Conservation (phyloP, 2,329 filamentous ascomycete species). For the Calonectria hawksworthii region DNA sequence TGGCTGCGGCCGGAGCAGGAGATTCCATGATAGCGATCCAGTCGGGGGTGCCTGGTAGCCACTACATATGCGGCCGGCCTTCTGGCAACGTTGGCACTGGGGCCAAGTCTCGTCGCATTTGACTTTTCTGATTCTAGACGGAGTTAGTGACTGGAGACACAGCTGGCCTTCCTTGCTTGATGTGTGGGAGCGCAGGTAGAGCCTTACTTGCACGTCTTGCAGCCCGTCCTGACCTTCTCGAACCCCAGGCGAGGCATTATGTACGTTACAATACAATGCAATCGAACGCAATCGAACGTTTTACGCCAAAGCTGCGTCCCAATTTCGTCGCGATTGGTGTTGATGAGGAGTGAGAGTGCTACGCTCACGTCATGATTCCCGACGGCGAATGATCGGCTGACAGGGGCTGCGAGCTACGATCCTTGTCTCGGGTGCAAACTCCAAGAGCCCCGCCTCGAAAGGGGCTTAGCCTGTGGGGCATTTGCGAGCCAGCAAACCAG, state of each 20-base stretch:
- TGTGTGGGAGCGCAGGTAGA: not conserved
- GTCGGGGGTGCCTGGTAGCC: constrained; percentile 60
- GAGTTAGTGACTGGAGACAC: not conserved
- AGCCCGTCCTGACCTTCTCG: not conserved
- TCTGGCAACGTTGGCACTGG: constrained; percentile 63
- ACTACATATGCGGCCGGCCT: constrained; percentile 68
- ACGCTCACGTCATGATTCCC: not conserved
- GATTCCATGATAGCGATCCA: constrained; percentile 51
- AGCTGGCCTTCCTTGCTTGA: not conserved
- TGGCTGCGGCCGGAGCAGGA: constrained; percentile 47
- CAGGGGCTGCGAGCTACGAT: not conserved
- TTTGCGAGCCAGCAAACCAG: not conserved
- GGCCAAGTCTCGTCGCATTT: constrained; percentile 71
- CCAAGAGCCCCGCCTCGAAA: not conserved
- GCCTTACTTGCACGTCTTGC: not conserved
- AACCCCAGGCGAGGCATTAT: not conserved
- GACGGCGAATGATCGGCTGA: not conserved
- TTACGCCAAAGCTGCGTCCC: not conserved
- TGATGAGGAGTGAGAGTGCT: not conserved
- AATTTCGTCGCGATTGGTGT: not conserved
- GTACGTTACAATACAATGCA: not conserved
- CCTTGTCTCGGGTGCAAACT: not conserved
- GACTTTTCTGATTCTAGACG: constrained; percentile 64
- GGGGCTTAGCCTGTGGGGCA: not conserved
- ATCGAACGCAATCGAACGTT: not conserved